Conservation (phyloP, 1,139 yeast genomes). For the Nakaseomyces nivariensis region DNA sequence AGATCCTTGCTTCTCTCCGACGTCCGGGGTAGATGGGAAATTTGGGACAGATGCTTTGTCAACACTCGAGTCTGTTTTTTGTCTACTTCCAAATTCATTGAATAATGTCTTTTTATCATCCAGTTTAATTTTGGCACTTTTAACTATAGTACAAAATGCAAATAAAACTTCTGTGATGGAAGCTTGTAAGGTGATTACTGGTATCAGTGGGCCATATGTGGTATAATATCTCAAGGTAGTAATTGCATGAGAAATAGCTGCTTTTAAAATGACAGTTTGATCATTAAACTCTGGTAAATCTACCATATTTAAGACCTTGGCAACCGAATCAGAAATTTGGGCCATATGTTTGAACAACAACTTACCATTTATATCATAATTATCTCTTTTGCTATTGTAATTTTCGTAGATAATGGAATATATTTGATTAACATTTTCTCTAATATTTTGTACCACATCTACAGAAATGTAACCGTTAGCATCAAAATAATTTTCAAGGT, state of each 20-base stretch:
- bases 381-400: conserved; percentile 27
- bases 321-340: conserved; percentile 41
- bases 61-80: neutral
- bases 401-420: neutral
- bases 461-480: conserved; percentile 2
- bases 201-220: conserved; percentile 41
- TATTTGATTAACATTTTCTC: conserved; percentile 1
- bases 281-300: conserved; percentile 19
- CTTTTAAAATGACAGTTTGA: conserved; percentile 38
- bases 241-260: conserved; percentile 65
- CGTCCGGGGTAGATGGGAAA: conserved; percentile 6
- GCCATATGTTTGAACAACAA: conserved; percentile 47
- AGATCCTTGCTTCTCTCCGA: neutral
- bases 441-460: neutral
- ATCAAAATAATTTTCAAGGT: neutral
- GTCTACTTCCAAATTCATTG: neutral
- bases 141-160: conserved; percentile 61
- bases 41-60: conserved; percentile 5
- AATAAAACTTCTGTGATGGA: conserved; percentile 70
- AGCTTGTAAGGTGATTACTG: conserved; percentile 64
- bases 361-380: conserved; percentile 29
- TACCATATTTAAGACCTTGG: conserved; percentile 31
- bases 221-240: conserved; percentile 74
- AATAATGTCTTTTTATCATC: conserved; percentile 1
- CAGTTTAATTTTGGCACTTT: conserved; percentile 41